Conservation (phyloP, 768 basidiomycete species). For the Tylopilus sp. region DNA sequence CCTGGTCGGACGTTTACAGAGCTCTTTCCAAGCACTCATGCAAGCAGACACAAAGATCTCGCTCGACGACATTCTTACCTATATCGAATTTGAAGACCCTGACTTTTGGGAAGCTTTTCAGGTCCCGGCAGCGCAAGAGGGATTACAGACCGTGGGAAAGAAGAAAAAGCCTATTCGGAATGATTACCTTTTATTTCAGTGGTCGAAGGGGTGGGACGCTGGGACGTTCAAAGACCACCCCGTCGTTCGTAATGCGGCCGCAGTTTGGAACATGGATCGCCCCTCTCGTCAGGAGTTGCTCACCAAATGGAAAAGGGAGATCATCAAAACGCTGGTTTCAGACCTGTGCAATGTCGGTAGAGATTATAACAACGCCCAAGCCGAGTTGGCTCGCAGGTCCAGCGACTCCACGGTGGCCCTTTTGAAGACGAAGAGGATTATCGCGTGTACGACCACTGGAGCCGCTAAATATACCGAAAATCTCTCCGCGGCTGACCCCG, state of each 20-base stretch:
- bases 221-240: slow-evolving; percentile 37
- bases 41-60: slow-evolving; percentile 10
- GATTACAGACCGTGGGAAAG: slow-evolving; percentile 42
- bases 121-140: slow-evolving; percentile 41
- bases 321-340: slow-evolving; percentile 34
- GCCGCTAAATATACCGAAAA: slow-evolving; percentile 57
- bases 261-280: slow-evolving; percentile 39
- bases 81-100: slow-evolving; percentile 51
- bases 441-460: slow-evolving; percentile 69
- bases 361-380: slow-evolving; percentile 42
- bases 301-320: slow-evolving; percentile 36
- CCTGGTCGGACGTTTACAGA: slow-evolving; percentile 24
- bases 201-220: slow-evolving; percentile 44
- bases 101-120: slow-evolving; percentile 45
- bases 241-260: slow-evolving; percentile 20
- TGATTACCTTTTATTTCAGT: slow-evolving; percentile 45
- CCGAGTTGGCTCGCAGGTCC: slow-evolving; percentile 35
- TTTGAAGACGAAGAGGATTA: slow-evolving; percentile 50
- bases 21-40: slow-evolving; percentile 30
- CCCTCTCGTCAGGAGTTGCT: slow-evolving; percentile 27
- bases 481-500: slow-evolving; percentile 45
- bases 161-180: slow-evolving; percentile 34
- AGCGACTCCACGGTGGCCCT: slow-evolving; percentile 33
- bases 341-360: slow-evolving; percentile 34
- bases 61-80: slow-evolving; percentile 36